Evolutionary conservation across 768 basidiomycete species (phyloP), one percentile per base, ranked within the genome.

Genomic region (Asterophora lycoperdoides): DNA sequence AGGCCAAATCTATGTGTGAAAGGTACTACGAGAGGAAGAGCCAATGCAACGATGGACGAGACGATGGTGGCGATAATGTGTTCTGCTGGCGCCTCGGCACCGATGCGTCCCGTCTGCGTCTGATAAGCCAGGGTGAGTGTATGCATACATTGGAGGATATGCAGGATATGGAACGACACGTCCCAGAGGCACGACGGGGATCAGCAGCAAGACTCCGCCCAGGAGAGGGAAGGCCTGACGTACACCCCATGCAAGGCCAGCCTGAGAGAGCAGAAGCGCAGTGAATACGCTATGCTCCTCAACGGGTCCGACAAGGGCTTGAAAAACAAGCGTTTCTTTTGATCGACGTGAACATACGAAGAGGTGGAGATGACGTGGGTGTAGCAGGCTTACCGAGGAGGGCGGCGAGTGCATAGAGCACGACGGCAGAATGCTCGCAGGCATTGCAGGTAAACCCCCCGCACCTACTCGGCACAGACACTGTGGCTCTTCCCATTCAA

Each of bases 41-140:
- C 67, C 29, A 85, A 74, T 29, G 80, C 71, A 3, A 78, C 76
- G 2, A 84, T 63, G 26, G 77, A 59, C 0, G 85, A 68, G 4
- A 89, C 78, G 28, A 94, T 79, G 3, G 83, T 80, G 0, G 91
- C 93, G 32, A 97, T 86, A 59, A 97, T 84, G 60, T 87, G 80
- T 53, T 98, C 95, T 1, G 84, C 83, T 0, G 95, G 94, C 0
- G 86, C 90, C 33, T 89, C 84, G 30, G 74, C 77, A 29, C 91
- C 90, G 41, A 87, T 79, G 7, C 92, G 80, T 17, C 93, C 93
- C 0, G 88, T 91, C 86, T 89, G n/a, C n/a, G n/a, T n/a, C n/a
- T n/a, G n/a, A 32, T 9, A 3, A 32, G 55, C 5, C 41, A 38
- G 10, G 3, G 18, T n/a, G 18, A 30, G 13, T n/a, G n/a, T n/a